phyloP scores from a whole-genome alignment of 768 basidiomycete species.

The Tephrocybe sp. region DNA sequence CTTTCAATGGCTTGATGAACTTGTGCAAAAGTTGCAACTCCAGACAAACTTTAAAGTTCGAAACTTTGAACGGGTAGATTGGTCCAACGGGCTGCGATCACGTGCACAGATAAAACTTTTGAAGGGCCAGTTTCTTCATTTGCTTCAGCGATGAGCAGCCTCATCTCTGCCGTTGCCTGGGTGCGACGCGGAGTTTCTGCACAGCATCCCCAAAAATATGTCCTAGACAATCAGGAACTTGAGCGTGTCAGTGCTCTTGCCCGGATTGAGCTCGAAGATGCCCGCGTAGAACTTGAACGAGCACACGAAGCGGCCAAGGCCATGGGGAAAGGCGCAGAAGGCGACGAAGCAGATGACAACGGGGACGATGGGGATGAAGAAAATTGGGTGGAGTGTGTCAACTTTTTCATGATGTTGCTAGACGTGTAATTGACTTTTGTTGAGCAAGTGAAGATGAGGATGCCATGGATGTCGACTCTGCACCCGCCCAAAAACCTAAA shows the following conservation, averaged over 20 bases:
- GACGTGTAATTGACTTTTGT: conserved; percentile 11
- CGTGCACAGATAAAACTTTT: conserved; percentile 18
- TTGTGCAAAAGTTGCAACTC: neutral
- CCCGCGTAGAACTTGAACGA: conserved; percentile 77
- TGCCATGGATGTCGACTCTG: conserved; percentile 62
- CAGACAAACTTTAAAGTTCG: too few relatives aligned
- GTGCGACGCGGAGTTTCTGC: conserved; percentile 77
- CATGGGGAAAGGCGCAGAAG: conserved; percentile 68
- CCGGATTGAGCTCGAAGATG: conserved; percentile 86
- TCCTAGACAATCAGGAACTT: conserved; percentile 87
- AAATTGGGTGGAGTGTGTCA: conserved; percentile 88
- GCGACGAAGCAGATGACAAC: conserved; percentile 60
- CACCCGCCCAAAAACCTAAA: conserved; percentile 28
- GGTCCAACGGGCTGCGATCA: conserved; percentile 15
- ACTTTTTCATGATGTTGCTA: conserved; percentile 10
- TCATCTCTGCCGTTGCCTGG: conserved; percentile 77
- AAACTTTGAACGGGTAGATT: neutral
- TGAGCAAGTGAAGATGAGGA: conserved; percentile 37
- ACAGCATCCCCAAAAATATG: conserved; percentile 80
- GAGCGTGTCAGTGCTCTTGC: conserved; percentile 87
- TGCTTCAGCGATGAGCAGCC: conserved; percentile 55
- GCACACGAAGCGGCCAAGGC: conserved; percentile 73
- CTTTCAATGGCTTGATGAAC: neutral
- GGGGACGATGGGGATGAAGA: conserved; percentile 50
- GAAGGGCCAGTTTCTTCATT: neutral